A percentile compares a stretch with the other conserved stretches of the same genome.
These are phyloP conservation scores for Diaporthe eres DNA, from an alignment of 2,329 filamentous ascomycete species.

Conservation along the genomic window DNA sequence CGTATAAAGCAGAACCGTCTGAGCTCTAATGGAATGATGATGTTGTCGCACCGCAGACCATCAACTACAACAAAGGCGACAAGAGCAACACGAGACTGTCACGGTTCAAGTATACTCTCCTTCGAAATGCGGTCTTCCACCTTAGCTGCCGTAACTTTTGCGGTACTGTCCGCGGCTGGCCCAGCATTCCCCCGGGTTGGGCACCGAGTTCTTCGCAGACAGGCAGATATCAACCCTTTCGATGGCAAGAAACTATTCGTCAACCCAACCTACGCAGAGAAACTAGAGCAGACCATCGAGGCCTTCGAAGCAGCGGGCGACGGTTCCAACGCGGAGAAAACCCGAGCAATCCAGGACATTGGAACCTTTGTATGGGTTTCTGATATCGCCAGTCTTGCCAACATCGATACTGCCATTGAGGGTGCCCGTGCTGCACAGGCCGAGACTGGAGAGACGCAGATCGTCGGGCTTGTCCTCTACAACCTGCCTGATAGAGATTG, in stretches of 20 bases:
- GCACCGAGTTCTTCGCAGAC: slow-evolving; percentile 6
- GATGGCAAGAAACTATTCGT: slow-evolving; percentile 61
- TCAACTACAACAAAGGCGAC: neutral
- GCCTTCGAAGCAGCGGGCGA: slow-evolving; percentile 37
- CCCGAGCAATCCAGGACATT: slow-evolving; percentile 9
- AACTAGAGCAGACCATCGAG: slow-evolving; percentile 56
- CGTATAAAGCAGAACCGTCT: slow-evolving; percentile 2
- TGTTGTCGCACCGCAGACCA: too few species aligned
- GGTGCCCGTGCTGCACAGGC: slow-evolving; percentile 54
- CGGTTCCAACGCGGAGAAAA: neutral
- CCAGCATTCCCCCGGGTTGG: neutral
- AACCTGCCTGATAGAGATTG: slow-evolving; percentile 62
- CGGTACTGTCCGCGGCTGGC: neutral
- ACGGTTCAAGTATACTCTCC: neutral
- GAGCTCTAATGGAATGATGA: neutral
- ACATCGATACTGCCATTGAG: slow-evolving; percentile 57
- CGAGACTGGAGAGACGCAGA: slow-evolving; percentile 53
- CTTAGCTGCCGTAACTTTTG: neutral
- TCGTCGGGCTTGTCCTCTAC: slow-evolving; percentile 60
- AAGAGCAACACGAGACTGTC: neutral
- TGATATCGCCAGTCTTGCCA: slow-evolving; percentile 41
- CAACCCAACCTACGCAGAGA: slow-evolving; percentile 59
- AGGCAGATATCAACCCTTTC: slow-evolving; percentile 57
- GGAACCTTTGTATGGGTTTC: slow-evolving; percentile 8
- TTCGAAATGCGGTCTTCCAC: slow-evolving; percentile 1